phyloP scores from a whole-genome alignment of 345 rosid genomes.

The Hypericum perforatum region DNA sequence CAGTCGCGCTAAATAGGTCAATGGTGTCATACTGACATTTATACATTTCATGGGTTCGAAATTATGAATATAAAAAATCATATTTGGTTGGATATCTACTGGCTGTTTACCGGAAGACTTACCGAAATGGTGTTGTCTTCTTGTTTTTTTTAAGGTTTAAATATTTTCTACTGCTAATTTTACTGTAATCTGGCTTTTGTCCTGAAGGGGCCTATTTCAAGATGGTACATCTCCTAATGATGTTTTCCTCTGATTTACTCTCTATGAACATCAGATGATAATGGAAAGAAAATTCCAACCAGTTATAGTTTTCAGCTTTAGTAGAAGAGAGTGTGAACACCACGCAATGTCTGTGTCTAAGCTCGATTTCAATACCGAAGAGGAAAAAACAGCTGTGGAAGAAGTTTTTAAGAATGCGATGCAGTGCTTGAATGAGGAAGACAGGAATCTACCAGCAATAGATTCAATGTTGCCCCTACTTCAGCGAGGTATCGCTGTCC shows the following conservation, averaged over 20 bases:
- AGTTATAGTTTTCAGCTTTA: conserved; percentile 95
- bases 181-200: background rate
- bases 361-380: conserved; percentile 88
- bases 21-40: too few relatives aligned
- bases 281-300: conserved; percentile 94
- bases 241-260: background rate
- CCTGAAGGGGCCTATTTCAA: too few relatives aligned
- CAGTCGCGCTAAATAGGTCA: too few relatives aligned
- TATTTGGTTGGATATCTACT: too few relatives aligned
- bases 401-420: conserved; percentile 73
- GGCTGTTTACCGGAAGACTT: too few relatives aligned
- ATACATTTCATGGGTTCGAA: too few relatives aligned
- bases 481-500: conserved; percentile 95
- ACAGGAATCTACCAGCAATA: conserved; percentile 88
- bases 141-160: too few relatives aligned
- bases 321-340: conserved; percentile 97
- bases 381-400: conserved; percentile 72
- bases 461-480: conserved; percentile 93
- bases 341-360: conserved; percentile 97
- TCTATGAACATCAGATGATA: conserved; percentile 60
- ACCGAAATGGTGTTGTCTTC: too few relatives aligned
- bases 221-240: background rate
- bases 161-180: background rate
- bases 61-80: too few relatives aligned
- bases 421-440: conserved; percentile 89